These are phyloP conservation scores for Candida silvicultrix DNA, from an alignment of 805 yeast genomes.

Conservation along the genomic window DNA sequence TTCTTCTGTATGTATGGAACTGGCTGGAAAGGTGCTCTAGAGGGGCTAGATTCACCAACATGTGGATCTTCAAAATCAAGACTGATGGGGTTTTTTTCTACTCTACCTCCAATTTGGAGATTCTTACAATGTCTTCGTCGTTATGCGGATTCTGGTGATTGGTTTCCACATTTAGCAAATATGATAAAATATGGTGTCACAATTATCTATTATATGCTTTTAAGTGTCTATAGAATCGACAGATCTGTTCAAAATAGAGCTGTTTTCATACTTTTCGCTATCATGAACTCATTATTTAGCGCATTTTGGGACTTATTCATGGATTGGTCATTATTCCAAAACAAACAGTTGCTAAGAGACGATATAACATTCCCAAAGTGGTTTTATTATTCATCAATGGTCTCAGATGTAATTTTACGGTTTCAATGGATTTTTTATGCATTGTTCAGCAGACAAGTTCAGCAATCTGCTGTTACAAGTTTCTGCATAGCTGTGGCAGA, in stretches of 20 bases:
- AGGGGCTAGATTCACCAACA: slow-evolving; percentile 27
- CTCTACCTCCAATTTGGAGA: slow-evolving; percentile 88
- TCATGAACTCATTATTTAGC: slow-evolving; percentile 63
- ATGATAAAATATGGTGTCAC: slow-evolving; percentile 70
- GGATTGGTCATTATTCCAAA: slow-evolving; percentile 92
- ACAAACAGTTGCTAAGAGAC: slow-evolving; percentile 58
- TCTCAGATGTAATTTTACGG: slow-evolving; percentile 66
- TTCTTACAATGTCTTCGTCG: slow-evolving; percentile 87
- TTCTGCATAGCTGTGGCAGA: slow-evolving; percentile 82
- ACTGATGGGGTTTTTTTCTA: slow-evolving; percentile 73
- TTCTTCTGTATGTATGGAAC: slow-evolving; percentile 78
- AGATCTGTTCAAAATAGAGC: slow-evolving; percentile 32
- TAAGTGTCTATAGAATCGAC: slow-evolving; percentile 75
- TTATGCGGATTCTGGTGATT: slow-evolving; percentile 86
- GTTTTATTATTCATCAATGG: slow-evolving; percentile 69
- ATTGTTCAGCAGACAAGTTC: slow-evolving; percentile 65
- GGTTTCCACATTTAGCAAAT: slow-evolving; percentile 94
- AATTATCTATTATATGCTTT: slow-evolving; percentile 58
- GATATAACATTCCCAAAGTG: slow-evolving; percentile 58
- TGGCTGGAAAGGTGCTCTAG: slow-evolving; percentile 54
- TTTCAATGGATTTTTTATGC: slow-evolving; percentile 93
- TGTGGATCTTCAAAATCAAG: slow-evolving; percentile 82
- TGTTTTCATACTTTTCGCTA: slow-evolving; percentile 67
- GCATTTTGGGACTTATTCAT: slow-evolving; percentile 85
- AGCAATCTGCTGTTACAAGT: slow-evolving; percentile 84